Evolutionary conservation across 495 filamentous ascomycete species (phyloP).

Genomic region (Talaromyces nanjingensis): DNA sequence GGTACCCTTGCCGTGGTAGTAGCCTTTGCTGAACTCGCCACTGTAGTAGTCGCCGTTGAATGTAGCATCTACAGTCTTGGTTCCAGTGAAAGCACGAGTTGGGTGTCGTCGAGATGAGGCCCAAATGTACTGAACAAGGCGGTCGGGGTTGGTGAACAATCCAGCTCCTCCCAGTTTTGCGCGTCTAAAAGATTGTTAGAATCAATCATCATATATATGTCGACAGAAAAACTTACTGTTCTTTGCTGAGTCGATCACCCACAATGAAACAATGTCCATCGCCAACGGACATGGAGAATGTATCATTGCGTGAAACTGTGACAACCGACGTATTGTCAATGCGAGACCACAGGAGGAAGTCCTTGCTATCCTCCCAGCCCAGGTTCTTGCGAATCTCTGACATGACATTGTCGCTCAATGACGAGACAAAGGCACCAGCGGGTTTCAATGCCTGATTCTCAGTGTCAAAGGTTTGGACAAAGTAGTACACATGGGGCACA

Average conservation of each 20-base stretch:
- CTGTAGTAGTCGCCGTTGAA: slow-evolving; percentile 44
- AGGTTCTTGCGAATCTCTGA: slow-evolving; percentile 34
- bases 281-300: slow-evolving; percentile 30
- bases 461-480: slow-evolving; percentile 45
- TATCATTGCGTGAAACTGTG: slow-evolving; percentile 33
- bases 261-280: slow-evolving; percentile 40
- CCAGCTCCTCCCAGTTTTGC: slow-evolving; percentile 30
- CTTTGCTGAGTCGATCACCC: slow-evolving; percentile 35
- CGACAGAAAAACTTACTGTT: slow-evolving; percentile 19
- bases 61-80: slow-evolving; percentile 36
- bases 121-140: slow-evolving; percentile 40
- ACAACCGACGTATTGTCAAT: slow-evolving; percentile 32
- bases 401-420: slow-evolving; percentile 38
- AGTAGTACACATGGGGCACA: slow-evolving; percentile 38
- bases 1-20: slow-evolving; percentile 45
- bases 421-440: slow-evolving; percentile 46
- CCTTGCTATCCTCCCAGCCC: slow-evolving; percentile 27
- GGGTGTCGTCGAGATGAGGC: slow-evolving; percentile 37
- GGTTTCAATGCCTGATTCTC: slow-evolving; percentile 40
- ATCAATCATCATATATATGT: neutral
- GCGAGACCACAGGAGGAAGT: slow-evolving; percentile 41
- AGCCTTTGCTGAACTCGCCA: slow-evolving; percentile 41
- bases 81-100: slow-evolving; percentile 36
- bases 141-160: slow-evolving; percentile 37
- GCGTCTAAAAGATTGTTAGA: slow-evolving; percentile 18